A percentile compares a stretch with the other conserved stretches of the same genome.
Evolutionary conservation across 2,329 filamentous ascomycete species (phyloP).

Genomic region (Chaetomium sp.): DNA sequence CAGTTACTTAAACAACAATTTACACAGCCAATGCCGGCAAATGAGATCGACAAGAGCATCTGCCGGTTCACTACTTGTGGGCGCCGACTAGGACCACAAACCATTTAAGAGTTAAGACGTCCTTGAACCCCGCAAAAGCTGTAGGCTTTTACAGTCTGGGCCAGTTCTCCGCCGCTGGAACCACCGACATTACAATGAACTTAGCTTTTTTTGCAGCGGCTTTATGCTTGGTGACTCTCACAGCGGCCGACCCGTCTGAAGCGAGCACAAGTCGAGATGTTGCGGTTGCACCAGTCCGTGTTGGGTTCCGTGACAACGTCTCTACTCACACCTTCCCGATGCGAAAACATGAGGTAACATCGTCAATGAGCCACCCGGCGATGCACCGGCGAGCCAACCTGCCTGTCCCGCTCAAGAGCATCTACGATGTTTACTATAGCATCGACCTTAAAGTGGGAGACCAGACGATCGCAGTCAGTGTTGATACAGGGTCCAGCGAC

Average conservation of each 20-base stretch:
- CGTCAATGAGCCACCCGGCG: neutral
- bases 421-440: slow-evolving; percentile 38
- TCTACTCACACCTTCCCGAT: slow-evolving; percentile 23
- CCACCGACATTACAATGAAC: slow-evolving; percentile 13
- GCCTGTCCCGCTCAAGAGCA: slow-evolving; percentile 29
- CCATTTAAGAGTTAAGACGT: neutral
- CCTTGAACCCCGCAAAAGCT: neutral
- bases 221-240: neutral
- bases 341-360: slow-evolving; percentile 10
- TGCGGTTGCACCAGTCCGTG: too few relatives aligned
- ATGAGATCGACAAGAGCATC: slow-evolving; percentile 18
- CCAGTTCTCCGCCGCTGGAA: neutral
- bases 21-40: slow-evolving; percentile 24
- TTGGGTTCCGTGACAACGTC: slow-evolving; percentile 7
- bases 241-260: neutral
- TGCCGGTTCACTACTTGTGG: slow-evolving; percentile 1
- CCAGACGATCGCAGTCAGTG: slow-evolving; percentile 35
- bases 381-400: slow-evolving; percentile 17
- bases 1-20: slow-evolving; percentile 1
- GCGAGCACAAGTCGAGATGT: neutral
- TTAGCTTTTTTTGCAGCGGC: neutral
- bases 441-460: slow-evolving; percentile 36
- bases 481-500: slow-evolving; percentile 39
- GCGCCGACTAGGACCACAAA: neutral
- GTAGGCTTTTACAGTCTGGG: neutral